These are phyloP conservation scores for Helotiales sp. DNA, from an alignment of 2,329 filamentous ascomycete genomes.

Conservation along the genomic window DNA sequence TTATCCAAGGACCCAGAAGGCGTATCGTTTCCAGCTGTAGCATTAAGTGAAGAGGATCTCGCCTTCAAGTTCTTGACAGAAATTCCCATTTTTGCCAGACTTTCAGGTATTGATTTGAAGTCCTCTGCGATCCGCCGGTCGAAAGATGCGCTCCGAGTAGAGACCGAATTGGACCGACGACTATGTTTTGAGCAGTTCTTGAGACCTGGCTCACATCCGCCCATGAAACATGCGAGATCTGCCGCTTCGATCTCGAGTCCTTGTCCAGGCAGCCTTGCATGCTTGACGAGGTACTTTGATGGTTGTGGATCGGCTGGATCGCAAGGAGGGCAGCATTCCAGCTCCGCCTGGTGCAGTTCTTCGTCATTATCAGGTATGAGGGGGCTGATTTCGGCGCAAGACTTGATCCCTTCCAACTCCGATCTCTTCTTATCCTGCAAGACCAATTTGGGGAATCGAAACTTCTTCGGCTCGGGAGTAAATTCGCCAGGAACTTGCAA, in stretches of 20 bases:
- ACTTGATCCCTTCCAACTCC: slow-evolving; percentile 24
- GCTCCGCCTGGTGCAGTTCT: slow-evolving; percentile 31
- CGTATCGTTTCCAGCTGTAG: not conserved
- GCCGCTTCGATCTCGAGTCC: slow-evolving; percentile 26
- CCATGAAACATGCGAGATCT: slow-evolving; percentile 37
- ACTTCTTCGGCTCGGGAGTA: slow-evolving; percentile 25
- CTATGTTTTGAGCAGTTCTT: slow-evolving; percentile 29
- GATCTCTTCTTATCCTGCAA: slow-evolving; percentile 33
- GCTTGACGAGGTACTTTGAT: slow-evolving; percentile 30
- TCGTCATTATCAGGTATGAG: slow-evolving; percentile 31
- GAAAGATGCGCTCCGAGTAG: not conserved
- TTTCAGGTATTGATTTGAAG: slow-evolving; percentile 22
- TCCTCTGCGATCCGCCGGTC: slow-evolving; percentile 21
- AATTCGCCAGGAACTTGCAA: slow-evolving; percentile 16
- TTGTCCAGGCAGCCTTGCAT: slow-evolving; percentile 12
- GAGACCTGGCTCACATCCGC: slow-evolving; percentile 31
- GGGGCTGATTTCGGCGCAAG: slow-evolving; percentile 32
- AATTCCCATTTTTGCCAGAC: slow-evolving; percentile 12
- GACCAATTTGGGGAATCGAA: slow-evolving; percentile 34
- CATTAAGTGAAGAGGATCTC: not conserved
- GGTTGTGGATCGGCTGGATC: slow-evolving; percentile 25
- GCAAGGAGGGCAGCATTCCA: slow-evolving; percentile 33
- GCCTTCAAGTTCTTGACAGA: not conserved
- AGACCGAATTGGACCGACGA: slow-evolving; percentile 11
- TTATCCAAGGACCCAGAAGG: not conserved